Base-by-base conservation (phyloP, 208 protist species). In the Strigomonas galati region DNA sequence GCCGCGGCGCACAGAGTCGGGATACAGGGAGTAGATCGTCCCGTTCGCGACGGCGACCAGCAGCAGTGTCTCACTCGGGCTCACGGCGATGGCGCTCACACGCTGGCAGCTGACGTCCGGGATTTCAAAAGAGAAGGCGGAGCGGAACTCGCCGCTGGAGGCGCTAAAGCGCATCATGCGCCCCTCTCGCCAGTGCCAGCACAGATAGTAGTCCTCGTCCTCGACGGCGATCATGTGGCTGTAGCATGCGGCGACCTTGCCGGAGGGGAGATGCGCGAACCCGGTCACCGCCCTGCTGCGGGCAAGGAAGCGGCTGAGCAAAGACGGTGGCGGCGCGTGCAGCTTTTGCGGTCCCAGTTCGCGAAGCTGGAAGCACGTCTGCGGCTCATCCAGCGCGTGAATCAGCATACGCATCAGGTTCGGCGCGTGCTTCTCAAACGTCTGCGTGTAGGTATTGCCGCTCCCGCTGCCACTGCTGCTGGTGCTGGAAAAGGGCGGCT, bases 321-420 rank as follows among this genome's bases (percentile, higher is more conserved):
- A 62, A 15, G 71, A 52, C 12, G 62, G 46, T n/a, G 84, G 78
- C 6, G 72, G 59, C 28, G 65, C 65, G 23, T 78, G 68, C 48
- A 79, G 57, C 60, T 76, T 65, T 67, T 76, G 28, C 62, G 70
- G 30, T 27, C 40, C 75, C 53, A 77, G 77, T 37, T 92, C 84
- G 2, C 69, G 70, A 27, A 94, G 69, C 21, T 67, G 53, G 55
- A 83, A 92, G 74, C 74, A 78, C 24, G 68, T 71, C 30, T 81
- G 74, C 21, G 76, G 71, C 30, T 60, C 63, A 55, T 82, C 81
- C 53, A 86, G 62, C 21, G 78, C 71, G 68, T 85, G 84, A 28
- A 90, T 67, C 1, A 95, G 72, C 80, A 95, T 92, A 17, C 63
- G 75, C 40, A 84, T 62, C 35, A 91, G 72, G 71, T 89, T 88